Base-by-base conservation (phyloP, 371 early-diverging fungal genomes). In the Syncephalastrum contaminatum region DNA sequence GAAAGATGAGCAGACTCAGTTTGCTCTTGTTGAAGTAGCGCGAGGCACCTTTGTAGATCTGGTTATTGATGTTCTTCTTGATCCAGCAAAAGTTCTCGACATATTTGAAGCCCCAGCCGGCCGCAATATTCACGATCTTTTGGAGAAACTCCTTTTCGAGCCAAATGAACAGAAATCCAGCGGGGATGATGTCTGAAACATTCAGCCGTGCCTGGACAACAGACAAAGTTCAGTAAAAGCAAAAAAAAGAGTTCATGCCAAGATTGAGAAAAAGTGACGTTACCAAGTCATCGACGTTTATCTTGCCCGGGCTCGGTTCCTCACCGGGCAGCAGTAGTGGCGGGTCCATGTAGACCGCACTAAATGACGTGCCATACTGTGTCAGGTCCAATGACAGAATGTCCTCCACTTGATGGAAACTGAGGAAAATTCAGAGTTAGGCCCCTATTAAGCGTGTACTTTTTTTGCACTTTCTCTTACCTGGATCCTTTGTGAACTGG, bases 61-160 rank as follows among this genome's bases (percentile, higher is more conserved):
- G 81, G 65, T 96, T 94, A 69, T 93, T 89, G 48, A 87, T 64
- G 41, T 79, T 78, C 56, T 88, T 81, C 59, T 92, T 92, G 63
- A 95, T 88, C 95, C 96, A 96, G 64, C 90, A 91, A 71, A 94
- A 90, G 77, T 95, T 96, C 65, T 96, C 96, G 2, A 95, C 94
- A 58, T 96, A 96, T 56, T 90, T 88, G 67, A 94, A 90, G n/a
- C 88, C 88, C 95, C 96, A 94, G 22, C 55, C 63, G 27, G 87
- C 83, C 18, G 86, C 84, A 30, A 91, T 70, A 40, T 63, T 69
- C 27, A 94, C 84, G 44, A 94, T 78, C 42, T 83, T 80, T n/a
- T 91, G 92, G 15, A 93, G 66, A 65, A 88, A 84, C 65, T 92
- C 93, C 65, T 95, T 96, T 60, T 93, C 93, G 36, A 86, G 69